phyloP scores from a whole-genome alignment of 495 filamentous ascomycete genomes.

The Alectoria sarmentosa region DNA sequence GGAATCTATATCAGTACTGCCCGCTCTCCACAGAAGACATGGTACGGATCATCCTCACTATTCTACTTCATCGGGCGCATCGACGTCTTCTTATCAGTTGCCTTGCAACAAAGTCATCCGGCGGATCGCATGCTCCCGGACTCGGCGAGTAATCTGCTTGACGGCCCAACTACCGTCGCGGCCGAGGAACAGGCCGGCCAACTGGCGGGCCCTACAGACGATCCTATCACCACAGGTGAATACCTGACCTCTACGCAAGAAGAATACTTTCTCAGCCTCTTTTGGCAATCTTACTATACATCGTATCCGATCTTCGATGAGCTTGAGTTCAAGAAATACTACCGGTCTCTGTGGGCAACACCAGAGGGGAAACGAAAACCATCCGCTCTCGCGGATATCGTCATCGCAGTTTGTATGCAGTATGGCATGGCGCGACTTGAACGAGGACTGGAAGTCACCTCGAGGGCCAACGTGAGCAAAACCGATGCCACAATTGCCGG shows the following conservation, averaged over 20 bases:
- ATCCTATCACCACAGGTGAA: no score
- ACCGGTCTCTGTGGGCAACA: constrained; percentile 40
- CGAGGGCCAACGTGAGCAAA: constrained; percentile 18
- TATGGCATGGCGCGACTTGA: constrained; percentile 34
- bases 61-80: no score
- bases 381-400: constrained; percentile 48
- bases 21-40: no score
- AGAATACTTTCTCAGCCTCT: constrained; percentile 42
- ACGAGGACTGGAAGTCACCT: constrained; percentile 4
- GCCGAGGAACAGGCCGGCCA: no score
- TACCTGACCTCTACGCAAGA: constrained; percentile 36
- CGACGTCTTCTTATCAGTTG: no score
- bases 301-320: constrained; percentile 40
- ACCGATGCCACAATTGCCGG: constrained; percentile 41
- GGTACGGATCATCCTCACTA: no score
- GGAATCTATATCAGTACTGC: no score
- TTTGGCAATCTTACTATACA: constrained; percentile 43
- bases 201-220: no score
- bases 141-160: no score
- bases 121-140: no score
- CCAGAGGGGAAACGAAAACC: constrained; percentile 31
- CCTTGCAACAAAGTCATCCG: no score
- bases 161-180: constrained; percentile 14
- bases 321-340: constrained; percentile 40
- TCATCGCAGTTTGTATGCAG: constrained; percentile 50